Conservation (phyloP, 352 stramenopile species). For the Thalassiosira oceanica region DNA sequence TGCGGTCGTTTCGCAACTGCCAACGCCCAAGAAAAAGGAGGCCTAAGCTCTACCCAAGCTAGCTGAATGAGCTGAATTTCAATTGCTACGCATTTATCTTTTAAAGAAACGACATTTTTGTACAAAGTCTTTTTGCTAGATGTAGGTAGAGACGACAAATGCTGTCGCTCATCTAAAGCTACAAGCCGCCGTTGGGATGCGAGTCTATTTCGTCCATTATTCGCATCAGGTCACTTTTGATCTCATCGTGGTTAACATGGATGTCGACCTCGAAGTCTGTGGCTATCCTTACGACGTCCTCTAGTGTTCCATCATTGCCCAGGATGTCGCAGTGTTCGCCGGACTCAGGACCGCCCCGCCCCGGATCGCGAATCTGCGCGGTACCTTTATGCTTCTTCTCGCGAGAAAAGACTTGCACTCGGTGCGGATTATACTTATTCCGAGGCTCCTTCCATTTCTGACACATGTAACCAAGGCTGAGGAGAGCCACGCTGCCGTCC, state of each 20-base stretch:
- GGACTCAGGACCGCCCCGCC: slow-evolving; percentile 57
- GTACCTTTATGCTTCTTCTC: slow-evolving; percentile 72
- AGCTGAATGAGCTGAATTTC: no score
- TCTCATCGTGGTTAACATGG: slow-evolving; percentile 50
- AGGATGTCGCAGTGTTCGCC: slow-evolving; percentile 94
- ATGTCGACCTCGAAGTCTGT: slow-evolving; percentile 59
- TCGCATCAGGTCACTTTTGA: slow-evolving; percentile 55
- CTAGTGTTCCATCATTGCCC: slow-evolving; percentile 89
- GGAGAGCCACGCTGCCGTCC: slow-evolving; percentile 89
- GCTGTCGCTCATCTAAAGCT: no score
- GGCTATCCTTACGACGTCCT: slow-evolving; percentile 75
- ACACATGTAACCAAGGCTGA: slow-evolving; percentile 94
- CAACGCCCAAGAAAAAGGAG: slow-evolving; percentile 66
- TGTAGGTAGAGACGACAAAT: no score
- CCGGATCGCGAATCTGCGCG: slow-evolving; percentile 72
- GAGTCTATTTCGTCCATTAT: slow-evolving; percentile 54
- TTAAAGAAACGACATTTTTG: no score
- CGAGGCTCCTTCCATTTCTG: slow-evolving; percentile 58
- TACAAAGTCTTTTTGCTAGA: no score
- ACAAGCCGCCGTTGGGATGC: no score
- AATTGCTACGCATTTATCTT: no score
- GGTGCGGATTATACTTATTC: slow-evolving; percentile 84
- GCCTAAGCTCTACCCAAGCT: no score
- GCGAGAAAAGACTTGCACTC: slow-evolving; percentile 81
- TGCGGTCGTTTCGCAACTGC: slow-evolving; percentile 52